These are phyloP conservation scores for Setaria italica DNA, from an alignment of 202 grass and related monocot genomes.

Conservation along the genomic window DNA sequence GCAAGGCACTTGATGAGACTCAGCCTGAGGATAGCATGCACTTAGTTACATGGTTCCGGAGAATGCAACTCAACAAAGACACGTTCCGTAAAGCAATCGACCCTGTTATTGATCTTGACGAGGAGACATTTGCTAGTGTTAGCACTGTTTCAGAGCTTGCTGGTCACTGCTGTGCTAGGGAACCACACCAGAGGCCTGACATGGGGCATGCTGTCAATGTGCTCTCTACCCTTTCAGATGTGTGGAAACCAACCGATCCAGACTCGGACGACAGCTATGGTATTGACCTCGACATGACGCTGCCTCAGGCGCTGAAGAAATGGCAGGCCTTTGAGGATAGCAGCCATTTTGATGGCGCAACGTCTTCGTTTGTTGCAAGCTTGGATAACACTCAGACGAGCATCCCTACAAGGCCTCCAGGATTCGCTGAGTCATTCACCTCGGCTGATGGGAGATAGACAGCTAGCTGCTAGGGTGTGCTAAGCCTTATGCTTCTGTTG, in stretches of 20 bases:
- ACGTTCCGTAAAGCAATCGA: constrained; percentile 77
- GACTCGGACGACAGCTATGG: constrained; percentile 89
- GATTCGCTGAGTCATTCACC: constrained; percentile 89
- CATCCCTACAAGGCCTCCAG: constrained; percentile 79
- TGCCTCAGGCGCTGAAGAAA: constrained; percentile 95
- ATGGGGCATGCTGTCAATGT: constrained; percentile 96
- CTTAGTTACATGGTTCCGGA: constrained; percentile 91
- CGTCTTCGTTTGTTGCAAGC: constrained; percentile 75
- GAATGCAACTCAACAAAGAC: constrained; percentile 87
- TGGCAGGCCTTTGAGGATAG: constrained; percentile 94
- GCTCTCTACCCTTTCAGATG: constrained; percentile 78
- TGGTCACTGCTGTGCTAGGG: constrained; percentile 84
- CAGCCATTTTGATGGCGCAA: constrained; percentile 67
- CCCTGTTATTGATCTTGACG: constrained; percentile 64
- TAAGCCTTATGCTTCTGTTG: constrained; percentile 1
- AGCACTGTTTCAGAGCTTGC: constrained; percentile 86
- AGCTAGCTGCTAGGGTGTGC: background rate
- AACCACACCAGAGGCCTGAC: constrained; percentile 86
- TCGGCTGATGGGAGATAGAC: constrained; percentile 79
- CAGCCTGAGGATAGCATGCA: constrained; percentile 96
- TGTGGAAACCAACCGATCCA: constrained; percentile 87
- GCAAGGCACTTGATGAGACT: constrained; percentile 83
- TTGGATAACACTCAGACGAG: constrained; percentile 93
- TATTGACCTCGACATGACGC: constrained; percentile 91
- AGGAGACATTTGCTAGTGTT: constrained; percentile 83